Base-by-base conservation (phyloP, 192 early-diverging fungal species). In the Geranomyces variabilis region DNA sequence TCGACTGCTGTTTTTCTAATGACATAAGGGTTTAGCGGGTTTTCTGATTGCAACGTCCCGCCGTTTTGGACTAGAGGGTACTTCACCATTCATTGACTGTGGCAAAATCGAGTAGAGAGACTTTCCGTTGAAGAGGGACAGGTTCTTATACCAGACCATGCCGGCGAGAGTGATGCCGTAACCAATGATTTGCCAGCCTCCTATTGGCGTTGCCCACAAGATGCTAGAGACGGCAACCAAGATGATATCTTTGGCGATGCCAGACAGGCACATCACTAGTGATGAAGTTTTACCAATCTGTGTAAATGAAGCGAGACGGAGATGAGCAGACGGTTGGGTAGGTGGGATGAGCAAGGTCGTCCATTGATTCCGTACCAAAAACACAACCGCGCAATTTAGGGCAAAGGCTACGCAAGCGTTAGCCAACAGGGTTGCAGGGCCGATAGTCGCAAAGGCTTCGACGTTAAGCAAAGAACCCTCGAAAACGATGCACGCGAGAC, bases 331-430 rank as follows among this genome's bases (percentile, higher is more conserved):
- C 10, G 36, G 36, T 41, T 10, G 36, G 36, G 36, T 41, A 10
- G 36, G 36, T 41, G 36, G 36, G 36, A 41, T 41, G 36, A 41
- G 36, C 36, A 41, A 41, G 36, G 36, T 41, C 36, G 36, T 41
- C n/a, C 26, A 66, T 43, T 66, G 71, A 61, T 22, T 70, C 36
- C 36, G 36, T 41, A 41, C 36, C 36, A 41, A 41, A 10, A 41
- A 60, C 1, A 77, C 71, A 31, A 73, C 65, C 5, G 71, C 61
- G 8, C 69, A 31, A 53, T 80, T 80, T 29, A 80, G 73, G 22
- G 30, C 30, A 49, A 80, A 74, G 28, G 79, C 79, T 12, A 75
- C 48, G 13, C 26, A 28, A 29, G 67, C 71, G 55, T 80, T 80
- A 17, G 65, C 46, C n/a, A 80, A 36, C 21, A 80, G 43, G 29